Evolutionary conservation across 768 basidiomycete genomes (phyloP), one percentile per base, ranked within the genome.

Genomic region (Auricularia sp.): DNA sequence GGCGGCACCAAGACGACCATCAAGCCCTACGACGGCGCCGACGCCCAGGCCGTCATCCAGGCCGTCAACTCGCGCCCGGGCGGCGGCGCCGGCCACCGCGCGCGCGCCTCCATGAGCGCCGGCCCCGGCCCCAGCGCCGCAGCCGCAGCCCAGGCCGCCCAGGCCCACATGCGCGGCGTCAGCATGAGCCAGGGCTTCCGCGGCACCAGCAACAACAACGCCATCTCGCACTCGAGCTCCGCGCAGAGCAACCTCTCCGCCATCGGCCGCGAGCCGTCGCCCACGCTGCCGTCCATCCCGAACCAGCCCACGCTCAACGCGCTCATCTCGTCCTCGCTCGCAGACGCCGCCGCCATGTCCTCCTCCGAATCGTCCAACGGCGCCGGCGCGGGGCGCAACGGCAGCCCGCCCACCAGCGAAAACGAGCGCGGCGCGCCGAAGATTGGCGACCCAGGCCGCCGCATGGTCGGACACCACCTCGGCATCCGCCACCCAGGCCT

Each of bases 21-120:
- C 76, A 83, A 83, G 70, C 94, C 97, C 1, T 99, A 98, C 77
- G 95, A 95, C 74, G 94, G 93, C 1, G 83, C 93, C 54, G 96
- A 99, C 75, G 95, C 94, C 6, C 91, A 94, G 71, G 75, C 71
- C 64, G 86, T 93, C 73, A 94, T 94, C 68, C 88, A 90, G 70
- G 88, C 80, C 54, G 91, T 93, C 67, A 93, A 93, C 74, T 73
- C 89, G 61, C 85, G 91, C 68, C 82, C 83, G 11, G 82, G 83
- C 69, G 64, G 66, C 36, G 86, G 89, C 69, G 29, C 29, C 29
- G 84, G 87, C 5, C 88, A 92, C 75, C 86, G 83, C 73, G 82
- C 80, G 67, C 87, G 90, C 65, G 79, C 87, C 18, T 82, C 82
- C 62, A 68, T 65, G 47, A 63, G 69, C 64, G 62, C 69, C 62